Percentiles rank a stretch among this genome's conserved stretches.
Conservation (phyloP, 2,329 filamentous ascomycete genomes). For the Macrophomina phaseolina region DNA sequence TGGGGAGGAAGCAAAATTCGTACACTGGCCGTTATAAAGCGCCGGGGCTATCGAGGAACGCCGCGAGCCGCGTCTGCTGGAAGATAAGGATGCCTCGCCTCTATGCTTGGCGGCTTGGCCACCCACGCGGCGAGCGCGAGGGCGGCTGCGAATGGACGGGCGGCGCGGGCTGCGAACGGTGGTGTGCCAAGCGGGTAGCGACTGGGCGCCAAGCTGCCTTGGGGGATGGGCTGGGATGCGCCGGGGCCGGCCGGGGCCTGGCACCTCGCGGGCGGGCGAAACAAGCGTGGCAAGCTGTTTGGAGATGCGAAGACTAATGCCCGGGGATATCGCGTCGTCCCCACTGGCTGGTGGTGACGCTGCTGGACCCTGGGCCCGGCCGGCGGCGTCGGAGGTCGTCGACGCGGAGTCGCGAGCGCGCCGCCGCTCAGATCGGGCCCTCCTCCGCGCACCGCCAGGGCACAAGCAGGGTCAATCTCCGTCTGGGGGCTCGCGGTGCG, state of each 20-base stretch:
- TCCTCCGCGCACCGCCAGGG: background rate
- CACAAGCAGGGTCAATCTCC: conserved; percentile 12
- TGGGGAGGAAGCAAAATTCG: conserved; percentile 5
- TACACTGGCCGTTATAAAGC: conserved; percentile 7
- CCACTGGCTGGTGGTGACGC: background rate
- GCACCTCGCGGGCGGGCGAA: conserved; percentile 1
- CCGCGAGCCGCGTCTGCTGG: background rate
- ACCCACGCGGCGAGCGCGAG: background rate
- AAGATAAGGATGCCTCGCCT: conserved; percentile 10
- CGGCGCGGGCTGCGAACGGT: background rate
- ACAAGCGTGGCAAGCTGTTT: conserved; percentile 10
- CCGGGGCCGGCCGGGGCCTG: conserved; percentile 13
- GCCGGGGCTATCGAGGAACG: conserved; percentile 6
- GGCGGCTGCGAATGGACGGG: background rate
- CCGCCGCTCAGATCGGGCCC: background rate
- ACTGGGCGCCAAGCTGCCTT: conserved; percentile 8
- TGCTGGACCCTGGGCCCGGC: conserved; percentile 12
- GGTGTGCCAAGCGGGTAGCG: background rate
- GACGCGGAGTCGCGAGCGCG: background rate
- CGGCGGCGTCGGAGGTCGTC: background rate
- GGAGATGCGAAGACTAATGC: conserved; percentile 13
- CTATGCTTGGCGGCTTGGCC: conserved; percentile 5
- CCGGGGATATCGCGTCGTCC: background rate
- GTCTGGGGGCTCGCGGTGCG: background rate
- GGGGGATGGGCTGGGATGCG: background rate